These are phyloP conservation scores for Botryotinia globosa DNA, from an alignment of 2,329 filamentous ascomycete species.

Conservation along the genomic window DNA sequence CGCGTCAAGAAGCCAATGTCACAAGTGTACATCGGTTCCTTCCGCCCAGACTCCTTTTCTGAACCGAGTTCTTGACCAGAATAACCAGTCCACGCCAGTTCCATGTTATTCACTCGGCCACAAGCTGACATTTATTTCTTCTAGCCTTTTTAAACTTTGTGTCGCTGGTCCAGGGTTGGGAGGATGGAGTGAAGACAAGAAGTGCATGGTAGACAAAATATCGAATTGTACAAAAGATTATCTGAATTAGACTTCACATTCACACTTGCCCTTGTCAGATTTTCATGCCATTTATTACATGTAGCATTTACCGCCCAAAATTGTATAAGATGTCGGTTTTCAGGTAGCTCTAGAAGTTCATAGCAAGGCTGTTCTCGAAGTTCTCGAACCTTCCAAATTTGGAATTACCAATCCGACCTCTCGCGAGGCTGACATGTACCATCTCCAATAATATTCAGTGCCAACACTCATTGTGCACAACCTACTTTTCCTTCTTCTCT, in stretches of 20 bases:
- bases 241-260: conserved; percentile 18
- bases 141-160: conserved; percentile 18
- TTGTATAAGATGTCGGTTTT: background rate
- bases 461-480: background rate
- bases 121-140: background rate
- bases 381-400: conserved; percentile 13
- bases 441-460: background rate
- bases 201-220: conserved; percentile 13
- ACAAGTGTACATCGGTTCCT: conserved; percentile 4
- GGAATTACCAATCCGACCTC: conserved; percentile 10
- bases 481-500: background rate
- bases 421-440: conserved; percentile 5
- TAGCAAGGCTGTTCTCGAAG: background rate
- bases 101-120: background rate
- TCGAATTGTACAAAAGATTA: conserved; percentile 21
- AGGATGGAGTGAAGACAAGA: conserved; percentile 3
- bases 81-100: background rate
- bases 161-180: background rate
- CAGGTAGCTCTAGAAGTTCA: background rate
- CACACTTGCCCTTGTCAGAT: background rate
- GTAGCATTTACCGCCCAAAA: background rate
- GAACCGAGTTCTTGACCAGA: background rate
- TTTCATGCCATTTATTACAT: background rate
- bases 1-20: background rate
- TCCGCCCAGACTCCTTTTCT: background rate